Base-by-base conservation (phyloP, 139 green algal genomes). In the Tetraselmis striata region DNA sequence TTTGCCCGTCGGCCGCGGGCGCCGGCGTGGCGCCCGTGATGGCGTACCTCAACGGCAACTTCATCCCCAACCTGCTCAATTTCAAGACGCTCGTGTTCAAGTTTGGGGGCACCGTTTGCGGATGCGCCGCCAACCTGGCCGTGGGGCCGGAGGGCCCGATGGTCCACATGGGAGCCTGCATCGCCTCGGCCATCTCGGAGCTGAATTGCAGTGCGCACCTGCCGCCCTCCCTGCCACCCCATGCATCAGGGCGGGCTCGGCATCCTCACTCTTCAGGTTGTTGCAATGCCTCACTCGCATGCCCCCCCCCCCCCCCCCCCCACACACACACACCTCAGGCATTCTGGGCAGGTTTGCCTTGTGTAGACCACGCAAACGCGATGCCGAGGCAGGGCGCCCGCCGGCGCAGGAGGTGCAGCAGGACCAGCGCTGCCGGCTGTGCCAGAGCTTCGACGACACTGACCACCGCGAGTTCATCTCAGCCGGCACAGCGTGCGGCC, bases 391-490 rank as follows among this genome's bases (percentile, higher is more conserved):
- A 45, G 24, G n/a, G 32, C n/a, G 77, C 29, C 77, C n/a, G 32
- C 77, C 26, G 22, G n/a, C 29, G 78, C 31, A 23, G 22, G 78
- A 76, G 78, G 31, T 82, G 78, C 25, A 23, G 80, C 82, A 90
- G 79, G 86, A 84, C 45, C 45, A 77, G 74, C 74, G 82, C 82
- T 88, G 28, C 85, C 90, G 80, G 87, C 92, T 2, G 82, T 93
- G 89, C 90, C 58, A 88, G 84, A 75, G 88, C 91, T 82, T 87
- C 77, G 77, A 84, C 59, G 89, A 93, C 81, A 30, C 45, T 2
- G 94, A 97, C 84, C 91, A 94, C 30, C 84, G 95, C 0, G 94
- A 98, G 78, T 94, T 98, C 79, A 85, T 98, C 25, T 96, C 92
- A 1, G 94, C 94, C 0, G 95, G 95, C 0, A 88, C 92, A 0